Percentiles rank a stretch among this genome's conserved stretches.
phyloP scores from a whole-genome alignment of 257 asterid genomes.

The Solanum clarkiae region DNA sequence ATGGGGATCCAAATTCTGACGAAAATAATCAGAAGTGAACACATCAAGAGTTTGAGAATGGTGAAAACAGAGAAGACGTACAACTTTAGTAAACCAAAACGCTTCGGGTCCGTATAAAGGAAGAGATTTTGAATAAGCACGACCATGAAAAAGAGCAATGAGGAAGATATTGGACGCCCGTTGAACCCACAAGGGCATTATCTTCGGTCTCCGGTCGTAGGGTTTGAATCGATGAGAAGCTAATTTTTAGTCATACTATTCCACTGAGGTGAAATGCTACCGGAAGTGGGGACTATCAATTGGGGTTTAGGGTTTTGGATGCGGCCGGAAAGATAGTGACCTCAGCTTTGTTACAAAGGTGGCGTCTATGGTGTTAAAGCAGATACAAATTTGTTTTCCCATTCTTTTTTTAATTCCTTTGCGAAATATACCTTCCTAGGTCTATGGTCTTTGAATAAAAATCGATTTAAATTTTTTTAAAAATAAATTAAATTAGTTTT shows the following conservation, averaged over 20 bases:
- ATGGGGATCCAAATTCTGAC: constrained; percentile 38
- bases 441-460: no score
- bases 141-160: constrained; percentile 37
- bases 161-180: constrained; percentile 41
- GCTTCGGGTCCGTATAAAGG: constrained; percentile 16
- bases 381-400: not conserved
- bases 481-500: no score
- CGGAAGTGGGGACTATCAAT: not conserved
- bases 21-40: constrained; percentile 47
- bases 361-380: not conserved
- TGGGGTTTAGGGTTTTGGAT: not conserved
- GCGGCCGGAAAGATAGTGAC: not conserved
- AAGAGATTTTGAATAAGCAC: constrained; percentile 16
- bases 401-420: not conserved
- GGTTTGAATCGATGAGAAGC: not conserved
- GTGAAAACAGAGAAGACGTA: constrained; percentile 60
- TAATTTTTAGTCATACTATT: constrained; percentile 16
- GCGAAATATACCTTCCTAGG: no score
- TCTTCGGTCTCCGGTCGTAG: constrained; percentile 2
- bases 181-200: constrained; percentile 58
- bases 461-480: no score
- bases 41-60: constrained; percentile 27
- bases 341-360: not conserved
- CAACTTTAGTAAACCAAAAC: constrained; percentile 71
- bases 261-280: not conserved